Evolutionary conservation across 2,329 filamentous ascomycete species (phyloP).

Genomic region (Microsporum canis): DNA sequence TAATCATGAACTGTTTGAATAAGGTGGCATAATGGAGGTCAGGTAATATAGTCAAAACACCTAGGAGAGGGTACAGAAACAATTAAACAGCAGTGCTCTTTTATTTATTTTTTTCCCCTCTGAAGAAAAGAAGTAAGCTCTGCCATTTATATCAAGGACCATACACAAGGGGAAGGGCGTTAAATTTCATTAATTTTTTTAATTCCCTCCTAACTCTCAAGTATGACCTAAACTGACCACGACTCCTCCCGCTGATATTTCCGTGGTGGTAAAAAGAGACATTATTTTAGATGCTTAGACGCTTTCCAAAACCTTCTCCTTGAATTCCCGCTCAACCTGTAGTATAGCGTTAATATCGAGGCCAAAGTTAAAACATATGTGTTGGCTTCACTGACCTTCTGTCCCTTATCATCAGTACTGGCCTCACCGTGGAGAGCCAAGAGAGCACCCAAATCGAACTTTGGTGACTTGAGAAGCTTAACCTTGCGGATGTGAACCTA

Average conservation of each 20-base stretch:
- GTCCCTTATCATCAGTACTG: constrained; percentile 85
- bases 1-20: background rate
- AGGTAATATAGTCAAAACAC: background rate
- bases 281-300: constrained; percentile 50
- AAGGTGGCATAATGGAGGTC: background rate
- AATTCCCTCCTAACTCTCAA: background rate
- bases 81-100: constrained; percentile 1
- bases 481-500: constrained; percentile 99
- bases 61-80: background rate
- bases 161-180: constrained; percentile 1
- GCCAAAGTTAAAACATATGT: constrained; percentile 4
- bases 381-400: constrained; percentile 57
- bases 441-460: constrained; percentile 96
- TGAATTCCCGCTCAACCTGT: constrained; percentile 78
- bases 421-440: constrained; percentile 97
- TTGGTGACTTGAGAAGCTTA: constrained; percentile 96
- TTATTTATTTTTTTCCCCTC: background rate
- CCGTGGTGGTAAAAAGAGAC: constrained; percentile 2
- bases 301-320: constrained; percentile 88
- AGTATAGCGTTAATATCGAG: constrained; percentile 1
- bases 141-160: constrained; percentile 5
- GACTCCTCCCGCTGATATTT: constrained; percentile 1
- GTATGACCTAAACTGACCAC: constrained; percentile 4
- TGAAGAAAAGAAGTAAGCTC: background rate
- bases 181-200: constrained; percentile 5